phyloP scores from a whole-genome alignment of 306 rosid species.

The Dalbergia oliveri region DNA sequence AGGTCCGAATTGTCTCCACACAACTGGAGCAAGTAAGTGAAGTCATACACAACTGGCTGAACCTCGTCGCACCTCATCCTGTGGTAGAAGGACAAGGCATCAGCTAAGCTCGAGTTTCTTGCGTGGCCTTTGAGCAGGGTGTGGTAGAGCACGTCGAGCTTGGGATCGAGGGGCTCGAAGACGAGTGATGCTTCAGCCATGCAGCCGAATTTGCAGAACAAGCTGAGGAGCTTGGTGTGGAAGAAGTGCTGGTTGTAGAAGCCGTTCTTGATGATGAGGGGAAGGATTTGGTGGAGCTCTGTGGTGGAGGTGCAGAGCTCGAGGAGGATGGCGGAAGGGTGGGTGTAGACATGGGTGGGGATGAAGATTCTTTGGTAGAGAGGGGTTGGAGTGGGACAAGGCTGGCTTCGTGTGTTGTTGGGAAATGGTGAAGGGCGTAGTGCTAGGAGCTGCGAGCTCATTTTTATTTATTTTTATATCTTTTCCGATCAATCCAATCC shows the following conservation, averaged over 20 bases:
- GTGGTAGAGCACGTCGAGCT: constrained; percentile 84
- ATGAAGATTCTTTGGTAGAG: constrained; percentile 71
- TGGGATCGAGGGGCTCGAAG: constrained; percentile 66
- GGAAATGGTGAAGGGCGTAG: constrained; percentile 35
- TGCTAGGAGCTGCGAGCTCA: constrained; percentile 60
- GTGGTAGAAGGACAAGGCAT: constrained; percentile 60
- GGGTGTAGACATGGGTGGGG: constrained; percentile 80
- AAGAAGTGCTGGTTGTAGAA: constrained; percentile 74
- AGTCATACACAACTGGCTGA: constrained; percentile 80
- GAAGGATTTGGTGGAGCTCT: constrained; percentile 81
- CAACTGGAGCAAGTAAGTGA: constrained; percentile 80
- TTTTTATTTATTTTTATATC: constrained; percentile 46
- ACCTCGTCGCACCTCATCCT: constrained; percentile 74
- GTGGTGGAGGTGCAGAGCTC: constrained; percentile 77
- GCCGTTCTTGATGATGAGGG: constrained; percentile 75
- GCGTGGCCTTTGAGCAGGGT: constrained; percentile 90
- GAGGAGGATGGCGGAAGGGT: constrained; percentile 83
- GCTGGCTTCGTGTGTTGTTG: constrained; percentile 31
- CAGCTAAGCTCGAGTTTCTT: constrained; percentile 61
- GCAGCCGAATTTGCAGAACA: constrained; percentile 78
- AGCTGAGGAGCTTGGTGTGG: constrained; percentile 85
- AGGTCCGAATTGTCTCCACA: constrained; percentile 76
- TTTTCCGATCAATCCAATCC: background rate
- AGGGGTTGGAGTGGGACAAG: constrained; percentile 51
- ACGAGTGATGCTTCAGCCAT: constrained; percentile 73